Evolutionary conservation across 768 basidiomycete genomes (phyloP), one percentile per base, ranked within the genome.

Genomic region (Mycena sanguinolenta): DNA sequence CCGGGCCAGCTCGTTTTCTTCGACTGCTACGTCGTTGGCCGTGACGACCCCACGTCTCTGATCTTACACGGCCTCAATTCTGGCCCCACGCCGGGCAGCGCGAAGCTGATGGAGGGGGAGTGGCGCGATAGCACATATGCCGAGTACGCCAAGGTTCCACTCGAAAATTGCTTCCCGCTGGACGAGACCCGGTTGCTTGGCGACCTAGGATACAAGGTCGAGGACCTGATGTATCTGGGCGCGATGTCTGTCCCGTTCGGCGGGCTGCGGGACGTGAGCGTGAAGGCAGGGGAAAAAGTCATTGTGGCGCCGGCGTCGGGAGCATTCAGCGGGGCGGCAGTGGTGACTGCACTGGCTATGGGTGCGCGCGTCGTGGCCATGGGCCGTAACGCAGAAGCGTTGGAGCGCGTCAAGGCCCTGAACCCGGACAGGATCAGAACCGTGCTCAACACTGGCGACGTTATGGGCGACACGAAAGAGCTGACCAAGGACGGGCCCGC

Each of bases 281-380:
- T 63, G n/a, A 30, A 32, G n/a, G 30, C 61, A 6, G 61, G 50
- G 27, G 61, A 63, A 14, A 32, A 25, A 4, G 55, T 70, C 23
- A 53, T 70, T 13, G 32, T 65, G 9, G 58, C 69, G 9, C 68
- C 69, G 13, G 69, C 69, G 9, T 65, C 69, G 21, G 69, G 69
- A 5, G 28, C 30, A 12, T 70, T 70, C n/a, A 58, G 69, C 7
- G 53, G 57, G 27, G 69, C 63, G 27, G 63, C 63, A 10, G 69
- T 65, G 9, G 7, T 57, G 4, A 34, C 57, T 17, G 69, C 69
- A 25, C 58, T 70, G 12, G 69, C 69, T n/a, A 59, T 70, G 63
- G 69, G 69, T 44, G 69, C 69, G 17, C 55, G 69, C 19, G 69
- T 70, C 25, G 42, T 70, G 23, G 69, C 69, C 12, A 58, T 57